Percentiles rank a stretch among this genome's conserved stretches.
phyloP scores from a whole-genome alignment of 169 alveolate species.

The Condylostoma magnum region DNA sequence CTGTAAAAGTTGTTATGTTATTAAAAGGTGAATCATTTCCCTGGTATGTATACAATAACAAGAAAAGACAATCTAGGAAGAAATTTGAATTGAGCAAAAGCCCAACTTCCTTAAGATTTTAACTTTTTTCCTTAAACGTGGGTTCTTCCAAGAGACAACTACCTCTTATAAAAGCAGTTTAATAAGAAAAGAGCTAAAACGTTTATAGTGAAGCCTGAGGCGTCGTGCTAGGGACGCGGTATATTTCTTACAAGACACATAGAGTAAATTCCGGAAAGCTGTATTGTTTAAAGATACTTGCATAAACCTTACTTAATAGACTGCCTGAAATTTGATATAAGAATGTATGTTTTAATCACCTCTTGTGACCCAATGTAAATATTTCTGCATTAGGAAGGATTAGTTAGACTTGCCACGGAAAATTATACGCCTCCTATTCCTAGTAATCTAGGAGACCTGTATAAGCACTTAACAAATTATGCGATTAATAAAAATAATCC shows the following conservation, averaged over 20 bases:
- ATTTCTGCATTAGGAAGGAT: slow-evolving; percentile 65
- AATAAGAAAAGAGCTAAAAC: slow-evolving; percentile 51
- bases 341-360: slow-evolving; percentile 69
- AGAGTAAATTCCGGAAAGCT: slow-evolving; percentile 64
- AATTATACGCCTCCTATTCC: slow-evolving; percentile 51
- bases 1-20: slow-evolving; percentile 51
- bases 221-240: slow-evolving; percentile 69
- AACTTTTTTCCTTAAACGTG: slow-evolving; percentile 67
- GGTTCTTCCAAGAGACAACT: slow-evolving; percentile 54
- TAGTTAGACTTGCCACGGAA: slow-evolving; percentile 73
- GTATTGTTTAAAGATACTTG: slow-evolving; percentile 66
- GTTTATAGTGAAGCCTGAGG: slow-evolving; percentile 72
- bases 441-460: slow-evolving; percentile 56
- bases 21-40: slow-evolving; percentile 78
- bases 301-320: slow-evolving; percentile 68
- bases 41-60: slow-evolving; percentile 76
- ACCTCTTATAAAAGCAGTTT: slow-evolving; percentile 43
- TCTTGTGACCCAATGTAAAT: slow-evolving; percentile 67
- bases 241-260: slow-evolving; percentile 60
- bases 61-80: slow-evolving; percentile 61
- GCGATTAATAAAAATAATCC: slow-evolving; percentile 67
- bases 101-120: slow-evolving; percentile 49
- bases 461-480: slow-evolving; percentile 76
- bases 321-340: slow-evolving; percentile 65
- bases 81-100: slow-evolving; percentile 50